Percentiles rank a stretch among this genome's conserved stretches.
Conservation (phyloP, 2,329 filamentous ascomycete genomes). For the Hypoxylon sp. region DNA sequence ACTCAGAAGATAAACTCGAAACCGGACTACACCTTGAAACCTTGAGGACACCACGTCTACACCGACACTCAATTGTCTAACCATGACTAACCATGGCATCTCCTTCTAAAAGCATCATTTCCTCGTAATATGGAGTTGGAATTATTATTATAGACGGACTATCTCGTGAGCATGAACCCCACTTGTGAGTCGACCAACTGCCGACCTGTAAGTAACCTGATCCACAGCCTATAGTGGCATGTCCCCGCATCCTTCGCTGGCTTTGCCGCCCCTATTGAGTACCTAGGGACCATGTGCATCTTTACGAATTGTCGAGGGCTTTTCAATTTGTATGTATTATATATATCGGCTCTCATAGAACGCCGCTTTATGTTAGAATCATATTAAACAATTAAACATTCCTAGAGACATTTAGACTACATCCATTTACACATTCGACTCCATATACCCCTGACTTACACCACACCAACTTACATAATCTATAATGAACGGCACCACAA, state of each 20-base stretch:
- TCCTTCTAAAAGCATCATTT: conserved; percentile 1
- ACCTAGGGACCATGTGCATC: not conserved
- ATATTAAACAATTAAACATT: conserved; percentile 12
- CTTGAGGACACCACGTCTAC: not conserved
- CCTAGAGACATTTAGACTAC: not conserved
- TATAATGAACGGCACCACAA: conserved; percentile 34
- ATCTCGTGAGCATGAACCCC: conserved; percentile 33
- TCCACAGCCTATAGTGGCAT: conserved; percentile 35
- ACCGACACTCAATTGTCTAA: not conserved
- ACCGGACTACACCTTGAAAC: not conserved
- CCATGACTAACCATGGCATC: not conserved
- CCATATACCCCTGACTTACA: not conserved
- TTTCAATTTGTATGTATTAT: conserved; percentile 10
- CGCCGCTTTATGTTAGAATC: not conserved
- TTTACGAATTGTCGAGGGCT: not conserved
- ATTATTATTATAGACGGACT: conserved; percentile 16
- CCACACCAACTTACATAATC: not conserved
- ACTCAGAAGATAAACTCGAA: not conserved
- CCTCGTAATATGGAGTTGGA: conserved; percentile 11
- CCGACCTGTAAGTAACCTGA: conserved; percentile 33
- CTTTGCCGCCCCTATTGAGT: conserved; percentile 14
- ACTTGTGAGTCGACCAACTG: conserved; percentile 37
- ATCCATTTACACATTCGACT: not conserved
- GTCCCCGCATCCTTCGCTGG: conserved; percentile 34
- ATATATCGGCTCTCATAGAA: conserved; percentile 8